Base-by-base conservation (phyloP, 805 yeast species). In the Yamadazyma tumulicola region DNA sequence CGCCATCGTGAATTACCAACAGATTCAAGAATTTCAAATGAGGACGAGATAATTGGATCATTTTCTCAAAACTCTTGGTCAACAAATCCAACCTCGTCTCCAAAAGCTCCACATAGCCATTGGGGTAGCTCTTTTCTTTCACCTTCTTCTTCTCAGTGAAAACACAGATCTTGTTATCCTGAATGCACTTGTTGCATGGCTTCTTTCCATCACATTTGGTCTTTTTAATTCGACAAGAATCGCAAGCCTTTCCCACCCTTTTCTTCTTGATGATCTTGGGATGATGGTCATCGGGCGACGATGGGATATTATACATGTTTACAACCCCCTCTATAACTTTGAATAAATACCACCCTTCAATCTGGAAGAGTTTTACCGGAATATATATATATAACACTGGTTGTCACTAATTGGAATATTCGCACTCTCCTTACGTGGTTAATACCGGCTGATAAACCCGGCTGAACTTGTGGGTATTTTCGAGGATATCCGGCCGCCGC, bases 211-310 rank as follows among this genome's bases (percentile, higher is more conserved):
- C 77, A 51, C 84, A 77, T 42, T 77, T 77, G 4, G 81, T 77
- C 56, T 77, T 77, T 48, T 77, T 77, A 37, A 77, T 63, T 27
- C 84, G 60, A 51, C 84, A 77, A 34, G 74, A 69, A 48, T 77
- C 82, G 44, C 84, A 77, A 5, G 83, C 83, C 45, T 76, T 77
- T 9, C 80, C 79, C 3, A 77, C 82, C 40, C 84, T 52, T 50
- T 70, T 74, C 55, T 76, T 77, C 46, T 56, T 61, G 6, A 32
- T 39, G 19, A 31, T 16, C 22, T 37, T 39, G 16, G 19, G 34
- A 13, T 21, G 30, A 15, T 37, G 42, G 17, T 43, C 48, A 12
- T 43, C 48, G 9, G 44, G 45, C 22, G 40, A 38, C 15, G 35
- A 26, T 11, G 32, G 25, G 9, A 19, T 29, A 15, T 29, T 26